Conservation (phyloP, 2,329 filamentous ascomycete species). For the Podosphaera xanthii region DNA sequence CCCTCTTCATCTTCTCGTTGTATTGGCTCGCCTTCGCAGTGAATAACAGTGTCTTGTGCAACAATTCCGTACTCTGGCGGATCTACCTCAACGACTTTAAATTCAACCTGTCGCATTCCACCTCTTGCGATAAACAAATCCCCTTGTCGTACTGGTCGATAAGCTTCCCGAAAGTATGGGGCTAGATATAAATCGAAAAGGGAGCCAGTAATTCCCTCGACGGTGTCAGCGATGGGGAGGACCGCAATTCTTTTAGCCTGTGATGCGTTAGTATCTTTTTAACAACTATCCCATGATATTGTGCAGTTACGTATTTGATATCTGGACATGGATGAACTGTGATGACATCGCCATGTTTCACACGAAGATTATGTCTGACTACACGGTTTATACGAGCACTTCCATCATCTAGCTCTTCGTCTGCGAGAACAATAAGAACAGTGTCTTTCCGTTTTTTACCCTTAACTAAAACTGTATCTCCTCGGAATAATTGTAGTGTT, state of each 20-base stretch:
- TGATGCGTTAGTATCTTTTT: constrained; percentile 9
- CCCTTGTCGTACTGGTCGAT: constrained; percentile 88
- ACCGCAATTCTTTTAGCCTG: constrained; percentile 98
- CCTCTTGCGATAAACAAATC: constrained; percentile 94
- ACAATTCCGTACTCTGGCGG: constrained; percentile 97
- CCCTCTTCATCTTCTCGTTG: constrained; percentile 98
- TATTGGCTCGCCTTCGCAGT: constrained; percentile 92
- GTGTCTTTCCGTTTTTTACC: constrained; percentile 99
- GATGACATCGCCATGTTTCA: constrained; percentile 96
- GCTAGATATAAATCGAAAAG: constrained; percentile 98
- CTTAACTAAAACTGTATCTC: constrained; percentile 92
- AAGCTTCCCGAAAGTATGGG: constrained; percentile 97
- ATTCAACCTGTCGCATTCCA: constrained; percentile 97
- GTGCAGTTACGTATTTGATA: constrained; percentile 85
- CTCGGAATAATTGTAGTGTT: constrained; percentile 89
- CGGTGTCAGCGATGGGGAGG: constrained; percentile 89
- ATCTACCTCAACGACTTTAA: constrained; percentile 98
- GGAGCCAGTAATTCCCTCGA: constrained; percentile 91
- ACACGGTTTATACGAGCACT: constrained; percentile 96
- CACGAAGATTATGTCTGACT: constrained; percentile 89
- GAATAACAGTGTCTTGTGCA: constrained; percentile 94
- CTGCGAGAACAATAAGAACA: constrained; percentile 86
- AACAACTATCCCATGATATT: background rate
- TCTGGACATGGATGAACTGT: constrained; percentile 95
- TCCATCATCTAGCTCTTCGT: constrained; percentile 94